A percentile compares a stretch with the other conserved stretches of the same genome.
Conservation (phyloP, 1,284 basidiomycete genomes). For the Rhodotorula sp. region DNA sequence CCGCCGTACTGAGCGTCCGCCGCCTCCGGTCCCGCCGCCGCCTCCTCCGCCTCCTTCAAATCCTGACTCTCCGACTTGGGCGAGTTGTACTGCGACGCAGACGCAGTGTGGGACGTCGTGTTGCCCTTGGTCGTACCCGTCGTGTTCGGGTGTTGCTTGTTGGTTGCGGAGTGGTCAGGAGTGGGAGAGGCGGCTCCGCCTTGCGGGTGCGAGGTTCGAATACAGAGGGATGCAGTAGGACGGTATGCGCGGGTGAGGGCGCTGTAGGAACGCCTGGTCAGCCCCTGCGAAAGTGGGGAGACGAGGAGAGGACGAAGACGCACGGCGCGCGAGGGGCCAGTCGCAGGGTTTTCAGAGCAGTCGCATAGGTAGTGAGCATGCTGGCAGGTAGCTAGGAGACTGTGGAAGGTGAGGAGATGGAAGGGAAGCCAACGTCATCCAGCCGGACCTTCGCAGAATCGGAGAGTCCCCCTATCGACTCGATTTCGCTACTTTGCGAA, state of each 20-base stretch:
- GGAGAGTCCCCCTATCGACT: too few species aligned
- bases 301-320: not conserved
- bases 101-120: not conserved
- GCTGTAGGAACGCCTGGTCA: not conserved
- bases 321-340: not conserved
- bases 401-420: too few species aligned
- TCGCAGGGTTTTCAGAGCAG: not conserved
- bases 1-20: slow-evolving; percentile 14
- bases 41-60: slow-evolving; percentile 8
- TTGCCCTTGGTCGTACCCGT: not conserved
- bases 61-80: slow-evolving; percentile 9
- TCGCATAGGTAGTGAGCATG: not conserved
- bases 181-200: not conserved
- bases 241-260: not conserved
- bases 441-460: too few species aligned
- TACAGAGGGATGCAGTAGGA: not conserved
- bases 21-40: slow-evolving; percentile 1
- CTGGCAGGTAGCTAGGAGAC: too few species aligned
- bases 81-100: slow-evolving; percentile 12
- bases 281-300: not conserved
- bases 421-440: too few species aligned
- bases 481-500: too few species aligned
- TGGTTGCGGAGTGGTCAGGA: not conserved
- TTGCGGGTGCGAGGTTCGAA: not conserved
- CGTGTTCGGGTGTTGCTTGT: slow-evolving; percentile 1